These are phyloP conservation scores for Vitis hybrid DNA, from an alignment of 177 flowering plant genomes.

Conservation along the genomic window DNA sequence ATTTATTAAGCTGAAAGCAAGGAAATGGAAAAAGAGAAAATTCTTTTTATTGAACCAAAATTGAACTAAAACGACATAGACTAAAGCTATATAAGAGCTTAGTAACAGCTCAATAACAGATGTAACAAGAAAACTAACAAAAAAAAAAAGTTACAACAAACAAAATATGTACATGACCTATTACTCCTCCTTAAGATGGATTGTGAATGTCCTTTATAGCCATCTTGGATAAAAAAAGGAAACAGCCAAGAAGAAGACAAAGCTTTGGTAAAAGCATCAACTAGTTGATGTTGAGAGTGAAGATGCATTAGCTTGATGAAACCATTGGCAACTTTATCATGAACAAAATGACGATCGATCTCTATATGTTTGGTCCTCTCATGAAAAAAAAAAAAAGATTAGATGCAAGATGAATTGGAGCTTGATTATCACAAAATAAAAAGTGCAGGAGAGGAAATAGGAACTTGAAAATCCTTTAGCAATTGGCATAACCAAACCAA, in stretches of 20 bases:
- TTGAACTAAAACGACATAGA: too few species aligned
- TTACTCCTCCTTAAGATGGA: too few species aligned
- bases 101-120: too few species aligned
- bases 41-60: too few species aligned
- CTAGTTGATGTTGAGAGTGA: background rate
- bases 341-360: background rate
- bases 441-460: background rate
- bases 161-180: too few species aligned
- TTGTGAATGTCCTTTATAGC: background rate
- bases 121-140: too few species aligned
- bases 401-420: background rate
- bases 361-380: background rate
- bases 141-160: too few species aligned
- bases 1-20: too few species aligned
- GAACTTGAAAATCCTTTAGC: too few species aligned
- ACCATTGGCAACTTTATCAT: background rate
- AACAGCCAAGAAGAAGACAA: fast-evolving
- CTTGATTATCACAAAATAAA: background rate
- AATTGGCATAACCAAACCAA: background rate
- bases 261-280: background rate
- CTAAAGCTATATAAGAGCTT: too few species aligned
- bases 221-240: background rate
- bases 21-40: too few species aligned
- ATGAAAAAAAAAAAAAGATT: background rate
- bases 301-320: background rate